These are phyloP conservation scores for Colletotrichum graminicola DNA, from an alignment of 2,329 filamentous ascomycete species.

Conservation along the genomic window DNA sequence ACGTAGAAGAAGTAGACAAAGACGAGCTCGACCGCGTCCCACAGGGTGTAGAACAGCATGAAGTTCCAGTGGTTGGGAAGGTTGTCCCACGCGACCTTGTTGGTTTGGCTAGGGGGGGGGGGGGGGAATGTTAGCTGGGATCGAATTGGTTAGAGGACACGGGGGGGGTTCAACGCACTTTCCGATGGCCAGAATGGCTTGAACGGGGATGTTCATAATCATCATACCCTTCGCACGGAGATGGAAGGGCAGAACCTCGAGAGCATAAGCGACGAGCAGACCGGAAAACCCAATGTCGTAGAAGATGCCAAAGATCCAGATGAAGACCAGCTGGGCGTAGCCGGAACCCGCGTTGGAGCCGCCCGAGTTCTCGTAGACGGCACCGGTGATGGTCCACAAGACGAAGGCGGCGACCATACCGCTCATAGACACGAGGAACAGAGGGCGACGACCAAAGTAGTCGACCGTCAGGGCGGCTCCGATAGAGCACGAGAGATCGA, in stretches of 20 bases:
- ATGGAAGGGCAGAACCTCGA: constrained; percentile 70
- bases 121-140: constrained; percentile 6
- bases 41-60: constrained; percentile 74
- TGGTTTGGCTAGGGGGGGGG: constrained; percentile 65
- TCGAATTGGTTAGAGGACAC: neutral
- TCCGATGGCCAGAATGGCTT: constrained; percentile 71
- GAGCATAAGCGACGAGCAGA: constrained; percentile 68
- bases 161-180: constrained; percentile 58
- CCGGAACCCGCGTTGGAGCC: constrained; percentile 60
- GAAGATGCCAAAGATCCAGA: constrained; percentile 70
- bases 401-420: constrained; percentile 63
- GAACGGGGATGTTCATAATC: constrained; percentile 74
- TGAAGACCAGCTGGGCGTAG: constrained; percentile 67
- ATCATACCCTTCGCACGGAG: constrained; percentile 71
- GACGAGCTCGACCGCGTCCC: constrained; percentile 70
- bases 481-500: constrained; percentile 70
- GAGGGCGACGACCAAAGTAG: constrained; percentile 63
- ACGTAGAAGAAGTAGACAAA: constrained; percentile 77
- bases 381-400: constrained; percentile 65
- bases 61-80: constrained; percentile 73
- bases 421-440: constrained; percentile 64
- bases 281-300: constrained; percentile 72
- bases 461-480: constrained; percentile 64
- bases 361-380: constrained; percentile 62
- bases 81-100: constrained; percentile 72